phyloP scores from a whole-genome alignment of 352 stramenopile genomes.

The Pythium grandisporangium region DNA sequence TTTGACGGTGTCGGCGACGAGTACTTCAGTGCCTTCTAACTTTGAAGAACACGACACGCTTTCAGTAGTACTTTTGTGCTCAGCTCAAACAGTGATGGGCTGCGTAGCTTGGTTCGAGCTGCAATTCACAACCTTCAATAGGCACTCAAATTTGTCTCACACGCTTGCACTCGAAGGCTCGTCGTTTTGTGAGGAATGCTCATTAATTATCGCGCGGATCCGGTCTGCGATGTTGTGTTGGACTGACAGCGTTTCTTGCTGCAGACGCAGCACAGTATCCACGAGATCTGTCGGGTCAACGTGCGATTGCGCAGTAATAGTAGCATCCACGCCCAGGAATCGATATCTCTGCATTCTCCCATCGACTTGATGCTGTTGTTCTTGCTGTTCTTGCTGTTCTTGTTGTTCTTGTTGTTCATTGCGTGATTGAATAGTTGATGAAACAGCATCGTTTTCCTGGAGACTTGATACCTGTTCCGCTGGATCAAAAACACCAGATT shows the following conservation, averaged over 20 bases:
- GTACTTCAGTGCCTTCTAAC: constrained; percentile 65
- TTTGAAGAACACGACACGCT: neutral
- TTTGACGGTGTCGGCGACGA: constrained; percentile 61
- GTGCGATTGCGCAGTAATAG: too few species aligned
- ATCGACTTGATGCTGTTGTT: too few species aligned
- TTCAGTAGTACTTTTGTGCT: neutral
- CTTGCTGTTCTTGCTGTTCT: too few species aligned
- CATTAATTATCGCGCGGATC: constrained; percentile 29
- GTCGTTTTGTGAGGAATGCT: constrained; percentile 25
- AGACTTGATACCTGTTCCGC: too few species aligned
- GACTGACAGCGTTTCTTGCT: constrained; percentile 39
- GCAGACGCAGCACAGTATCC: constrained; percentile 39
- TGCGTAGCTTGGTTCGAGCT: neutral
- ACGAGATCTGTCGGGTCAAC: constrained; percentile 23
- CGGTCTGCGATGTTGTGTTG: constrained; percentile 45
- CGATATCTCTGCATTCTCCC: too few species aligned
- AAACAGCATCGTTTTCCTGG: too few species aligned
- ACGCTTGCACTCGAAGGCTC: constrained; percentile 62
- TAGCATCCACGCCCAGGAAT: too few species aligned
- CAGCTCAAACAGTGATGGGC: too few species aligned
- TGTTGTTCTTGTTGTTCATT: constrained; percentile 13
- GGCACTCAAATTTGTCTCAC: too few species aligned
- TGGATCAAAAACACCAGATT: too few species aligned
- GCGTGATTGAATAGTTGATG: too few species aligned
- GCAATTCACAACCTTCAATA: too few species aligned